These are phyloP conservation scores for Fusarium pininemorale DNA, from an alignment of 2,329 filamentous ascomycete species.

Conservation along the genomic window DNA sequence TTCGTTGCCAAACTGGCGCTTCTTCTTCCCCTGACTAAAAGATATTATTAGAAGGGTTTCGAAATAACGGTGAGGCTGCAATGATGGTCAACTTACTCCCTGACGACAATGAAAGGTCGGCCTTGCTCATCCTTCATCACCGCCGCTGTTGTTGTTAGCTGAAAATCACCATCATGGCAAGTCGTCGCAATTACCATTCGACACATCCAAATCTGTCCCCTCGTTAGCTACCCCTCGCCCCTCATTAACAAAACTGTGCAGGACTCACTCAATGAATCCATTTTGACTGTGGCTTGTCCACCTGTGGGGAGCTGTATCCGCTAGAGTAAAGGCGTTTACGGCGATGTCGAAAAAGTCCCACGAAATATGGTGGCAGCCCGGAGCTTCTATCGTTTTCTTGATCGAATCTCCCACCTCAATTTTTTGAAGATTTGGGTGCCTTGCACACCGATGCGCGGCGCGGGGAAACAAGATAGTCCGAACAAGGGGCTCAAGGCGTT, in stretches of 20 bases:
- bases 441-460: conserved; percentile 43
- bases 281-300: conserved; percentile 45
- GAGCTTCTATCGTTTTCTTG: conserved; percentile 45
- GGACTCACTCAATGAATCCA: conserved; percentile 52
- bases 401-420: conserved; percentile 42
- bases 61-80: background rate
- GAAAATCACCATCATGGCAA: background rate
- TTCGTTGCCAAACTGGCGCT: conserved; percentile 94
- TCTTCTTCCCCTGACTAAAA: conserved; percentile 92
- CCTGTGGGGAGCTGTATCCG: conserved; percentile 43
- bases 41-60: conserved; percentile 36
- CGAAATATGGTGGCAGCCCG: conserved; percentile 40
- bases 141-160: conserved; percentile 58
- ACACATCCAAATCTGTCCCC: conserved; percentile 78
- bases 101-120: conserved; percentile 95
- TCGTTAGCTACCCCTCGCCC: conserved; percentile 50
- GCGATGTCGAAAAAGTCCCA: conserved; percentile 36
- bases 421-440: conserved; percentile 48
- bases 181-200: conserved; percentile 70
- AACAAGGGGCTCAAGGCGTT: conserved; percentile 23
- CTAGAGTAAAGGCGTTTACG: conserved; percentile 36
- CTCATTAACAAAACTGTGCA: conserved; percentile 35
- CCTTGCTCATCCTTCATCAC: conserved; percentile 98
- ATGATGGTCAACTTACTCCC: conserved; percentile 76
- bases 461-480: conserved; percentile 49